Evolutionary conservation across 805 yeast genomes (phyloP).

Genomic region (Saturnispora hagleri): DNA sequence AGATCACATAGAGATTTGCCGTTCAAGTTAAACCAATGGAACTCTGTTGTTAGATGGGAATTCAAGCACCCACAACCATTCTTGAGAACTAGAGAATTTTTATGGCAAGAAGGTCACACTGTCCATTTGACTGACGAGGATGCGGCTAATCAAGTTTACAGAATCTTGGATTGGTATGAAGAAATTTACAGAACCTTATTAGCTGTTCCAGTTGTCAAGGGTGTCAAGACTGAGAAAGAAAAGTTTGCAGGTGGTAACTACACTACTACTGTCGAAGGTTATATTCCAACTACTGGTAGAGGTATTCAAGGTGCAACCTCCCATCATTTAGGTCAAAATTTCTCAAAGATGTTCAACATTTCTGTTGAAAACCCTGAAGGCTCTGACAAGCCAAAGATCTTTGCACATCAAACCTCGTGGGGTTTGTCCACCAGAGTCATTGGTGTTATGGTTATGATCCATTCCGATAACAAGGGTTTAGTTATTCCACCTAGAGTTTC

Average conservation of each 20-base stretch:
- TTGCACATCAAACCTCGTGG: constrained; percentile 97
- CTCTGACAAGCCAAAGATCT: constrained; percentile 70
- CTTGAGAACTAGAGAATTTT: constrained; percentile 95
- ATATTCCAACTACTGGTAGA: constrained; percentile 96
- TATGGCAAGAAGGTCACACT: constrained; percentile 99
- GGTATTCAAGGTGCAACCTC: constrained; percentile 99
- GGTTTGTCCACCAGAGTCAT: constrained; percentile 97
- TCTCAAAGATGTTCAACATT: constrained; percentile 96
- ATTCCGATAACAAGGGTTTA: constrained; percentile 96
- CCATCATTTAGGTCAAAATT: constrained; percentile 95
- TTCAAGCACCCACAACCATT: constrained; percentile 99
- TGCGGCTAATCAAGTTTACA: constrained; percentile 75
- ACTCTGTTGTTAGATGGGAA: constrained; percentile 99
- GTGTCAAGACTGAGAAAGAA: constrained; percentile 93
- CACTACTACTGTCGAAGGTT: constrained; percentile 95
- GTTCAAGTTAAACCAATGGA: constrained; percentile 95
- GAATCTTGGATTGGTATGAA: constrained; percentile 80
- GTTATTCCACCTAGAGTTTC: constrained; percentile 97
- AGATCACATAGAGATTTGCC: constrained; percentile 98
- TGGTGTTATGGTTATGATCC: constrained; percentile 99
- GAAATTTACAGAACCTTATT: constrained; percentile 81
- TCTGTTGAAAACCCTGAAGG: constrained; percentile 94
- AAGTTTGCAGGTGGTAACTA: constrained; percentile 96
- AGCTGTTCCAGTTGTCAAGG: constrained; percentile 96
- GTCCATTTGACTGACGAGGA: constrained; percentile 81